Evolutionary conservation across 495 filamentous ascomycete genomes (phyloP), one percentile per base, ranked within the genome.

Genomic region (Chaetomidium leptoderma): DNA sequence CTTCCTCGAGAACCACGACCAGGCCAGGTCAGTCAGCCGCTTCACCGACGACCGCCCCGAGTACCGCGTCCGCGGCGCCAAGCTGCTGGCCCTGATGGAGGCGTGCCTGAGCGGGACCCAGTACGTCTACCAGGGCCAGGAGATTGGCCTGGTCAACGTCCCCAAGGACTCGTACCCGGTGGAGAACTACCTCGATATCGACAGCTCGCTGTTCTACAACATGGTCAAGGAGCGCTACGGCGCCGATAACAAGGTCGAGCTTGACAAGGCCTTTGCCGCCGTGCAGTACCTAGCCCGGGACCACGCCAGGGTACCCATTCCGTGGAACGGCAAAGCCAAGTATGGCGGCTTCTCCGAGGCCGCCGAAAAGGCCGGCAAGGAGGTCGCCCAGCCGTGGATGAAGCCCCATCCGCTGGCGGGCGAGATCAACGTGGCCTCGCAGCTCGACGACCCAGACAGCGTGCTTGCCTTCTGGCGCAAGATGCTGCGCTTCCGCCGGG

Each of bases 121-220:
- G 2, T 91, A 86, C 65, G 64, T 91, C 8, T 90, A 88, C 59
- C 86, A 91, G 61, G 88, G 88, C 11, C 85, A 92, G 62, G 88
- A 92, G 62, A 68, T 91, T 11, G 88, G 86, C 0, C 88, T 89
- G 81, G 76, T 78, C 30, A 90, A 91, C 64, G 79, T 86, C 24
- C 86, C 88, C 1, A 58, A 66, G 4, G 65, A 74, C 4, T 48
- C 46, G 1, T 52, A 52, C 35, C 49, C 49, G 2, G 9, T 27
- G 10, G 49, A 52, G 23, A 52, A 52, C 36, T 52, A 52, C 49
- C 33, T 52, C 24, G 49, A 52, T 23, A 52, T 52, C 23, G 49
- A 52, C 49, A 39, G 33, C 21, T n/a, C 49, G 3, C 49, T 23
- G 11, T 52, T n/a, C 35, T 52, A 40, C 35, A 40, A 16, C 19